Conservation (phyloP, 1,284 basidiomycete genomes). For the Ustilago xerochloae region DNA sequence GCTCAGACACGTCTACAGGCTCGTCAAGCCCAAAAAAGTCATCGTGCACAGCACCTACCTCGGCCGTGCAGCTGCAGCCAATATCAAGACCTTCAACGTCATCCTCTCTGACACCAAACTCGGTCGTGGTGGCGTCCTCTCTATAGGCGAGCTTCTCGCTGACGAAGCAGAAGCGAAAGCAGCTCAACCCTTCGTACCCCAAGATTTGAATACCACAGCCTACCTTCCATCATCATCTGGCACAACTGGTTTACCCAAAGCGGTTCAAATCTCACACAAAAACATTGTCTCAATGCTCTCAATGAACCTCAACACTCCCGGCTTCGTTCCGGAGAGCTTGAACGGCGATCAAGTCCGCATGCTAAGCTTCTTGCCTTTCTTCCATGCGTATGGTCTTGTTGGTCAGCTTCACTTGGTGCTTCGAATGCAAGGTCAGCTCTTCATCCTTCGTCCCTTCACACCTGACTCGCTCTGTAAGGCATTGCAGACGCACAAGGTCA, state of each 20-base stretch:
- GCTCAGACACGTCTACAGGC: constrained; percentile 34
- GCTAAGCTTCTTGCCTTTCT: constrained; percentile 51
- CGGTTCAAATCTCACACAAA: constrained; percentile 47
- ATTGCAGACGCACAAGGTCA: constrained; percentile 23
- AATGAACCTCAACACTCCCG: constrained; percentile 24
- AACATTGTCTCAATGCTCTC: constrained; percentile 46
- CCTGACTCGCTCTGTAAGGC: constrained; percentile 33
- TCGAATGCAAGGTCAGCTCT: constrained; percentile 13
- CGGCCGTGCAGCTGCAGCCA: constrained; percentile 19
- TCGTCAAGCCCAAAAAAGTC: constrained; percentile 44
- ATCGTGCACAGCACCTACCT: constrained; percentile 30
- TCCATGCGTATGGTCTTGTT: constrained; percentile 44
- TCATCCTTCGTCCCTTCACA: constrained; percentile 35
- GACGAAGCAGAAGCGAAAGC: constrained; percentile 3
- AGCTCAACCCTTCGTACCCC: constrained; percentile 12
- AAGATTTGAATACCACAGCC: constrained; percentile 18
- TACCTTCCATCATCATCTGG: constrained; percentile 44
- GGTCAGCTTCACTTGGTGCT: constrained; percentile 27
- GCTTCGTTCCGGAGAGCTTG: constrained; percentile 10
- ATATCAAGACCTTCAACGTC: constrained; percentile 22
- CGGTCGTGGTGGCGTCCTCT: constrained; percentile 25
- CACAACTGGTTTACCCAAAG: constrained; percentile 49
- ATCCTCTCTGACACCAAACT: constrained; percentile 24
- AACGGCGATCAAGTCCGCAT: constrained; percentile 7
- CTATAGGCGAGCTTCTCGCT: constrained; percentile 17